Percentiles rank a stretch among this genome's conserved stretches.
Evolutionary conservation across 345 rosid species (phyloP).

Genomic region (Gossypium mustelinum): DNA sequence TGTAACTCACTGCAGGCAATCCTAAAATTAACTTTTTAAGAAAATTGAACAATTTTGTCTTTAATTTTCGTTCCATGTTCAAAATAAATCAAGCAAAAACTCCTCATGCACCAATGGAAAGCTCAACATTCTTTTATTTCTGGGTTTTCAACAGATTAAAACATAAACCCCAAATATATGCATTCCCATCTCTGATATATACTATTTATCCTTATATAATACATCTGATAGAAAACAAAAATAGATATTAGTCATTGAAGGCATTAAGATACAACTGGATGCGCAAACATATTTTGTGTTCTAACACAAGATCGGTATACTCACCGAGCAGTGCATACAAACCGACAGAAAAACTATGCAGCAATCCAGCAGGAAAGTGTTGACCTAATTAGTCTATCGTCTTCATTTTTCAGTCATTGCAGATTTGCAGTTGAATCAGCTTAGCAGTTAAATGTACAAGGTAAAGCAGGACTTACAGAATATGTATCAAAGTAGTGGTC

Average conservation of each 20-base stretch:
- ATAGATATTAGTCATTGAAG: background rate
- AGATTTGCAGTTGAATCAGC: slow-evolving; percentile 21
- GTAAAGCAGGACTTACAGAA: slow-evolving; percentile 10
- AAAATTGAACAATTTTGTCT: background rate
- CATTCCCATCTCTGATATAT: background rate
- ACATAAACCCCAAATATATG: background rate
- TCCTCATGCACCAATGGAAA: background rate
- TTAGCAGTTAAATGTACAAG: slow-evolving; percentile 26
- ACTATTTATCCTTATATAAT: background rate
- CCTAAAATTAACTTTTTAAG: no score
- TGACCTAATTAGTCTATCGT: background rate
- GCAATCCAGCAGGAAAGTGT: slow-evolving; percentile 6
- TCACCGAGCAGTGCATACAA: background rate
- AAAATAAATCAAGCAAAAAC: background rate
- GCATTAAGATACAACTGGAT: background rate
- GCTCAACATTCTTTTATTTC: background rate
- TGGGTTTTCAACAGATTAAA: background rate
- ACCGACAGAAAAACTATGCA: background rate
- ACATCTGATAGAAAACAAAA: background rate
- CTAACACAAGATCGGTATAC: background rate
- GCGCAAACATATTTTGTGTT: background rate
- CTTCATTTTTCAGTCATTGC: background rate
- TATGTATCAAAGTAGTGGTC: background rate
- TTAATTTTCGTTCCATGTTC: background rate
- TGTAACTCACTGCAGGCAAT: no score